Evolutionary conservation across 129 eudicot species (phyloP), one percentile per base, ranked within the genome.

Genomic region (Flaveria linearis): DNA sequence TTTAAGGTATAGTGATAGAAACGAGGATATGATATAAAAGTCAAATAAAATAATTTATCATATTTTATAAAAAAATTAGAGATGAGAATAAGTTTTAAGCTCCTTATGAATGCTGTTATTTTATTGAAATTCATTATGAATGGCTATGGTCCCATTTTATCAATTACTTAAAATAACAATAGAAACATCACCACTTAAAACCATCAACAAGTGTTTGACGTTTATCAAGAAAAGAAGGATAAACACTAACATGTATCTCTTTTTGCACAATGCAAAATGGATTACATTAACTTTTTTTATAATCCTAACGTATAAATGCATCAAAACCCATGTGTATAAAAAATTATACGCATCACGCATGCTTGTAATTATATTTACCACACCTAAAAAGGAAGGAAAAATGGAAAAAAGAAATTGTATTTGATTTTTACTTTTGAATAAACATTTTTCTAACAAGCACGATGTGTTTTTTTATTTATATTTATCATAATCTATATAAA

Each of bases 251-350:
- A 64, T 57, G 41, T 55, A 66, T 80, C 79, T 73, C 79, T 80
- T 73, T 80, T 80, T 66, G 79, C 75, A 42, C 83, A 73, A 80
- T 15, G n/a, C 22, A 56, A 73, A 73, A 53, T n/a, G 26, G 69
- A 64, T 61, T 50, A 50, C 62, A 43, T 46, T 70, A 46, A 26
- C 61, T 78, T 20, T 20, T 16, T 67, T 65, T 22, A 2, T 61
- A 47, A 26, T 46, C 46, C 39, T 52, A n/a, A 73, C 22, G 41
- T 64, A 18, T 72, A 68, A 80, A 73, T 25, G 68, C 79, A 80
- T 80, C 74, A 73, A 64, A 72, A 42, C 60, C 83, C 79, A 80
- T 73, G 79, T 80, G 74, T 73, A 80, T 73, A 66, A 80, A 73
- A 69, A 80, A 79, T 23, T 26, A 68, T 65, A 80, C 67, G 65